These are phyloP conservation scores for Ganoderma boninense DNA, from an alignment of 1,284 basidiomycete genomes.

Conservation along the genomic window DNA sequence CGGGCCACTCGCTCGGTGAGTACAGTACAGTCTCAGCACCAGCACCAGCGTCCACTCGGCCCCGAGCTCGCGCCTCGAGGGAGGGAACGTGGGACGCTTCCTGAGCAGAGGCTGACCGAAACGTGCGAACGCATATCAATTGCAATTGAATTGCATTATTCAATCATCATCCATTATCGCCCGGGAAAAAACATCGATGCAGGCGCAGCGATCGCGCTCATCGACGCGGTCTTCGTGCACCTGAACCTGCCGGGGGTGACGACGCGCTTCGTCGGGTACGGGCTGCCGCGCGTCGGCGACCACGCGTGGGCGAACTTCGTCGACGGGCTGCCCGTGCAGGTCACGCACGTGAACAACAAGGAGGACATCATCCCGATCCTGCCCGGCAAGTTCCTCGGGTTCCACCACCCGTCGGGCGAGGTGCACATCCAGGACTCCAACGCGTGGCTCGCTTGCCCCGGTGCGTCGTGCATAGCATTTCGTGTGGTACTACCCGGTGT, in stretches of 20 bases:
- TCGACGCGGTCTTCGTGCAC: conserved; percentile 56
- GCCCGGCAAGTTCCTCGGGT: conserved; percentile 54
- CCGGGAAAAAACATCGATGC: not conserved
- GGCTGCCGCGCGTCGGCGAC: conserved; percentile 71
- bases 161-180: not conserved
- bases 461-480: conserved; percentile 30
- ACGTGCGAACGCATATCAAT: not conserved
- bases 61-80: not conserved
- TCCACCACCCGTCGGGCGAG: conserved; percentile 65
- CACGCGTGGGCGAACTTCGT: conserved; percentile 66
- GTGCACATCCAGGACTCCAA: conserved; percentile 60
- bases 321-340: conserved; percentile 47
- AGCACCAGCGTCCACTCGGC: conserved; percentile 15
- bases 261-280: conserved; percentile 53
- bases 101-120: not conserved
- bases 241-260: conserved; percentile 49
- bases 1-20: conserved; percentile 53
- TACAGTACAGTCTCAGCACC: conserved; percentile 7
- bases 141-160: not conserved
- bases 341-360: conserved; percentile 44
- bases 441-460: conserved; percentile 59
- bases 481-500: not conserved
- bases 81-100: not conserved
- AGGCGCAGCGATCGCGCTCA: conserved; percentile 56
- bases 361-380: conserved; percentile 42